Percentiles rank a stretch among this genome's conserved stretches.
These are phyloP conservation scores for Mrakia blollopis DNA, from an alignment of 768 basidiomycete species.

Conservation along the genomic window DNA sequence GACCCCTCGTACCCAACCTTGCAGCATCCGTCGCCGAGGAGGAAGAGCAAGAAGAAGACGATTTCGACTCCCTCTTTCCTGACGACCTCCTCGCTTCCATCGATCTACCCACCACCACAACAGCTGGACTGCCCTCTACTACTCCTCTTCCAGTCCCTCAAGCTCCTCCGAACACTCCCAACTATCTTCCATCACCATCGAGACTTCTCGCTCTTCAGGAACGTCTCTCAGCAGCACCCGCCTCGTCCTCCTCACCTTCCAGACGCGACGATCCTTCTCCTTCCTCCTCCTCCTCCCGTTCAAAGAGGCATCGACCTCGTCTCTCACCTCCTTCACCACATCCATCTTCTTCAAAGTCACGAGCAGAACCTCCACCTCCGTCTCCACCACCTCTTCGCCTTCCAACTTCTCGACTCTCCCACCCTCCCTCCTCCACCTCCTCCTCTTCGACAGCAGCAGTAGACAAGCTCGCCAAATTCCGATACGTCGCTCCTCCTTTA, in stretches of 20 bases:
- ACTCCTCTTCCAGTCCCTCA: background rate
- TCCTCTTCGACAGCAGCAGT: background rate
- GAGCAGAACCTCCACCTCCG: background rate
- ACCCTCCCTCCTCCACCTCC: background rate
- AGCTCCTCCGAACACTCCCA: background rate
- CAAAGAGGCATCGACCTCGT: background rate
- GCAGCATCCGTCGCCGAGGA: background rate
- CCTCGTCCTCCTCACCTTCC: background rate
- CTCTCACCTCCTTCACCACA: background rate
- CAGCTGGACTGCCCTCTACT: background rate
- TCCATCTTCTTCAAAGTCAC: background rate
- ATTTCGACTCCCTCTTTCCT: background rate
- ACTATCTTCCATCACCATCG: background rate
- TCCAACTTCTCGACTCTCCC: background rate
- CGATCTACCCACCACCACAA: background rate
- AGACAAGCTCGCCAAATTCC: background rate
- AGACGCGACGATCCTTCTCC: background rate
- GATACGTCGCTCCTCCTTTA: background rate
- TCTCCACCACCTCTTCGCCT: too few species aligned
- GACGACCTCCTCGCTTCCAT: background rate
- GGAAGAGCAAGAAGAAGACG: conserved; percentile 1
- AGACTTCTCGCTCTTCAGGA: background rate
- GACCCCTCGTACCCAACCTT: background rate
- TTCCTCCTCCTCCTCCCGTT: background rate
- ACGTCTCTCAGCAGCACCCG: background rate